Evolutionary conservation across 176 grass and related monocot species (phyloP), one percentile per base, ranked within the genome.

Genomic region (Cenchrus americanus): DNA sequence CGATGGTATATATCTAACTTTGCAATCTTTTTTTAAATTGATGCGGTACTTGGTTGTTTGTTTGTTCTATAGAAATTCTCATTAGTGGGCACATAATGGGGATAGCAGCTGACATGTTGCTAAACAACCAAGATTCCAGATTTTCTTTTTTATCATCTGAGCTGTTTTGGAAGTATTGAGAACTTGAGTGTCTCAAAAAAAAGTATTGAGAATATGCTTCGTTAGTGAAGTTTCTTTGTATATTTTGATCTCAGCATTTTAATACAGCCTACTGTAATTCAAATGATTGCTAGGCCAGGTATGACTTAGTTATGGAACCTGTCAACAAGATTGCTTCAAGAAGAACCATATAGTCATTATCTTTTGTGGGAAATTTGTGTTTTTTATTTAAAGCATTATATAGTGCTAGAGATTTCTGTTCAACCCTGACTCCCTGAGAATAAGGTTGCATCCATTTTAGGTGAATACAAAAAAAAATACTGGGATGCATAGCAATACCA

Each of bases 341-440:
- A 53, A 14, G 37, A 44, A 81, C 9, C 37, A 62, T 77, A 13
- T 48, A 47, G 54, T 34, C 26, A n/a, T 51, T 55, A 17, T 42
- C 64, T 85, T 69, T 46, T 8, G 11, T 70, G 6, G 23, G 19
- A 6, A 76, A 54, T 62, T 52, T 77, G 46, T 52, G 7, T 24
- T 73, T 73, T 48, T 48, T 46, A 32, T 52, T 52, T 30, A 19
- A 15, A 57, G 72, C 79, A 74, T 51, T 86, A 46, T 10, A 71
- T 1, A 53, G 17, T 13, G 5, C 5, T 78, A 54, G 62, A 72
- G 34, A 52, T 62, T 65, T 74, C 19, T 4, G 7, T 71, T 72
- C 37, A 82, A 77, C 72, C 26, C 12, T 30, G 27, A 30, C 27
- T 2, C 27, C 27, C 27, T 58, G 78, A 71, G 5, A 84, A 64